phyloP scores from a whole-genome alignment of 306 rosid species.

The Sphenostylis stenocarpa region DNA sequence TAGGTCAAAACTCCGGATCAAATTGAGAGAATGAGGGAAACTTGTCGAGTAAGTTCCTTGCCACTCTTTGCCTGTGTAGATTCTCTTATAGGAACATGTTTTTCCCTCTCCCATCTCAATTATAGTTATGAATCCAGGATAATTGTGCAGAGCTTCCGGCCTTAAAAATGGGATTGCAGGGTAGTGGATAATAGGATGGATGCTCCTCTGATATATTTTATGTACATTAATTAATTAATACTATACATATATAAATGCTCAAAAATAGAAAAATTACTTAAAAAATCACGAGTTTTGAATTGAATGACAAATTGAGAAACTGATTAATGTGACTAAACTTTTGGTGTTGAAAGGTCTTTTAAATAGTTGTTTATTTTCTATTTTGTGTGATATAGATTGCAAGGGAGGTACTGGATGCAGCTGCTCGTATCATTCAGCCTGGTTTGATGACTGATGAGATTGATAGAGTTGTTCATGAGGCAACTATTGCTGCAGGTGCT shows the following conservation, averaged over 20 bases:
- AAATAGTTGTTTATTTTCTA: neutral
- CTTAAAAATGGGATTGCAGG: neutral
- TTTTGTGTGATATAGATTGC: slow-evolving; percentile 52
- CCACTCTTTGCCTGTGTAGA: neutral
- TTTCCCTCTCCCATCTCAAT: neutral
- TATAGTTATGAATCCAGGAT: neutral
- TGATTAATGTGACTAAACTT: neutral
- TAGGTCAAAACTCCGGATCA: slow-evolving; percentile 79
- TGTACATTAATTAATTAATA: neutral
- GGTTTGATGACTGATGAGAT: slow-evolving; percentile 97
- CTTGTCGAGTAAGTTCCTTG: slow-evolving; percentile 62
- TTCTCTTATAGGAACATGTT: neutral
- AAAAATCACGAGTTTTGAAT: neutral
- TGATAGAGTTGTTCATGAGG: slow-evolving; percentile 89
- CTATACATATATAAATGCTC: neutral
- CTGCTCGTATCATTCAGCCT: slow-evolving; percentile 79
- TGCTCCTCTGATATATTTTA: neutral
- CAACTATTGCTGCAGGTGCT: slow-evolving; percentile 86
- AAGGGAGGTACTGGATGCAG: slow-evolving; percentile 91
- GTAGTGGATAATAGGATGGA: neutral
- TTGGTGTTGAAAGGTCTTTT: neutral
- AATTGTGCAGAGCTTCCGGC: neutral
- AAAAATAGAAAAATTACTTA: neutral
- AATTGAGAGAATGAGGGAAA: slow-evolving; percentile 84
- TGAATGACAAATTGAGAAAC: neutral